phyloP scores from a whole-genome alignment of 1,284 basidiomycete genomes.

The Rhodotorula sp. region DNA sequence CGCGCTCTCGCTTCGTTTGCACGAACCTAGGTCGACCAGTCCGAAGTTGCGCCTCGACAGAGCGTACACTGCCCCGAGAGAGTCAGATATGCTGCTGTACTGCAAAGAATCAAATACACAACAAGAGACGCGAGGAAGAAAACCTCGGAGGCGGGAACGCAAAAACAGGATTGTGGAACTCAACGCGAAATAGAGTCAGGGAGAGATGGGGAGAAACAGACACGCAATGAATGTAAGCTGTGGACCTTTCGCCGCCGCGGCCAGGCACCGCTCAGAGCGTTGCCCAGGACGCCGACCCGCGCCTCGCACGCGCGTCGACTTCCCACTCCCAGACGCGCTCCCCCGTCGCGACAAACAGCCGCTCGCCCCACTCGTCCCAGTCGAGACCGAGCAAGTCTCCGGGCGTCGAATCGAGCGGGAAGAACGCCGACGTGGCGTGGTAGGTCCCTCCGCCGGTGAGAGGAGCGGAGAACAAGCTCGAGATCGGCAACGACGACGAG shows the following conservation, averaged over 20 bases:
- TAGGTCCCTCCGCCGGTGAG: not conserved
- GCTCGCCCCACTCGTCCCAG: constrained; percentile 35
- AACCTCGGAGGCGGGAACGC: too few relatives aligned
- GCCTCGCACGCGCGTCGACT: constrained; percentile 26
- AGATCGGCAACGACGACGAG: not conserved
- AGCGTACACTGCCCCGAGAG: too few relatives aligned
- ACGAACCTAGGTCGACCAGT: not conserved
- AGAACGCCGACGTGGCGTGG: constrained; percentile 20
- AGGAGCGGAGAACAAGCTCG: constrained; percentile 9
- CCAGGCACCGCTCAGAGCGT: constrained; percentile 1
- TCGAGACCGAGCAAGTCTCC: constrained; percentile 33
- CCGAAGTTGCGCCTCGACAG: too few relatives aligned
- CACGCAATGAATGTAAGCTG: too few relatives aligned
- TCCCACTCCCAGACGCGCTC: constrained; percentile 37
- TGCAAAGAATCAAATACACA: too few relatives aligned
- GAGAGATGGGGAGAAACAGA: too few relatives aligned
- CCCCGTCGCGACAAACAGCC: constrained; percentile 31
- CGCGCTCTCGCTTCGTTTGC: not conserved
- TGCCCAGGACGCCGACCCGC: constrained; percentile 13
- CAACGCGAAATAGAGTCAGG: too few relatives aligned
- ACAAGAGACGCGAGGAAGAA: too few relatives aligned
- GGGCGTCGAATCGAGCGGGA: constrained; percentile 30
- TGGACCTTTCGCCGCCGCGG: too few relatives aligned
- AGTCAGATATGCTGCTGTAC: too few relatives aligned
- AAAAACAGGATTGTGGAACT: too few relatives aligned